Base-by-base conservation (phyloP, 805 yeast genomes). In the Scheffersomyces spartinae region DNA sequence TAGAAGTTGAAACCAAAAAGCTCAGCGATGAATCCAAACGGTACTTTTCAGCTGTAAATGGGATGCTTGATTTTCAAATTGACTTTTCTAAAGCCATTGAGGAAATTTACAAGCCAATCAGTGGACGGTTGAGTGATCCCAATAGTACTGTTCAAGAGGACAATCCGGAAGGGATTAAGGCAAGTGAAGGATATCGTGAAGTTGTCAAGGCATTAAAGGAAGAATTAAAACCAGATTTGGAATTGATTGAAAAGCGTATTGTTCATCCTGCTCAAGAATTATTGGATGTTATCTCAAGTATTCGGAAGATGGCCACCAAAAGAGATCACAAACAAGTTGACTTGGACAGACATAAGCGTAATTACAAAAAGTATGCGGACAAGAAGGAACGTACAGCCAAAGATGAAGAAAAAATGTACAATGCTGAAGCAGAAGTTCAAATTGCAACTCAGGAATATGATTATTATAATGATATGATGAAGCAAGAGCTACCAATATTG, bases 31-130 rank as follows among this genome's bases (percentile, higher is more conserved):
- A 88, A 55, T 78, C 94, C 16, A 82, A 78, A 43, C 71, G 94
- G 47, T 91, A 91, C 55, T 85, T 82, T 42, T 68, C 70, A 17
- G 94, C 97, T 0, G 94, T 91, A 29, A 84, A 82, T 45, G 94
- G 88, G 22, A 85, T 91, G 94, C 63, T 91, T 40, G 77, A 74
- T 31, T 91, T 81, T 52, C 98, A 91, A 52, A 78, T 88, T 38
- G 96, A 88, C 32, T 91, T 86, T 50, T 80, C 95, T n/a, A 79
- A 78, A 44, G 88, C 94, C 3, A 84, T 91, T 54, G 96, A 86
- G 50, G 95, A 86, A 47, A 80, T 91, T 32, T 91, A 85, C 60
- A 84, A 88, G 54, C 98, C 98, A 2, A 91, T 91, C 33, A 75
- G 91, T 29, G 98, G 98, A 21, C 74, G 85, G 34, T 62, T 81